Evolutionary conservation across 2,329 filamentous ascomycete genomes (phyloP).

Genomic region (Neonectria ditissima): DNA sequence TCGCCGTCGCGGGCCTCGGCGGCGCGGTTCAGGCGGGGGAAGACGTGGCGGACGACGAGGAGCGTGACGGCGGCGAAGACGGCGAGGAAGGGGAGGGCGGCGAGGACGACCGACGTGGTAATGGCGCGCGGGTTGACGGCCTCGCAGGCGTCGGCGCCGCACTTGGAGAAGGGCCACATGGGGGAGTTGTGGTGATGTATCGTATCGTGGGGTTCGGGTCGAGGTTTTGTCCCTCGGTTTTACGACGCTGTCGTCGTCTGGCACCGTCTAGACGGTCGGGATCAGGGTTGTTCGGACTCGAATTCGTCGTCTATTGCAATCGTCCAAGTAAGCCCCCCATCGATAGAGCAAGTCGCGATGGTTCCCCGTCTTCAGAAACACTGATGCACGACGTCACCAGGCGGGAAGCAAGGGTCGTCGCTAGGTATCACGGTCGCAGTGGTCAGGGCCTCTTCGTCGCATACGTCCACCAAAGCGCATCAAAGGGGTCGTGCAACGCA

Average conservation of each 20-base stretch:
- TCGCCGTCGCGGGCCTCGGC: slow-evolving; percentile 65
- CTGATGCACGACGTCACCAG: slow-evolving; percentile 14
- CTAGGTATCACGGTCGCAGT: slow-evolving; percentile 12
- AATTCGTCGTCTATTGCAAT: background rate
- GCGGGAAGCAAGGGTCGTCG: background rate
- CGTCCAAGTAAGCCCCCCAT: background rate
- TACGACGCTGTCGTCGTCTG: background rate
- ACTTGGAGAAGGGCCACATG: slow-evolving; percentile 61
- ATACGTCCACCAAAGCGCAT: background rate
- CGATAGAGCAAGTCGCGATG: background rate
- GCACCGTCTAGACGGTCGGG: background rate
- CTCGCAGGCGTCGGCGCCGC: slow-evolving; percentile 67
- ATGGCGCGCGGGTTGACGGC: slow-evolving; percentile 56
- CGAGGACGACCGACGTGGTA: slow-evolving; percentile 61
- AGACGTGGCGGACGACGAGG: slow-evolving; percentile 75
- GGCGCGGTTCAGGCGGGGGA: slow-evolving; percentile 75
- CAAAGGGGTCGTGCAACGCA: background rate
- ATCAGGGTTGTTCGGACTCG: background rate
- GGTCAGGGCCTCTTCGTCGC: background rate
- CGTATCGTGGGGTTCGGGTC: background rate
- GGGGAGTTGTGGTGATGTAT: background rate
- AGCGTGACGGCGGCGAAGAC: slow-evolving; percentile 75
- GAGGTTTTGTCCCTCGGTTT: background rate
- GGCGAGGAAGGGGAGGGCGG: slow-evolving; percentile 77
- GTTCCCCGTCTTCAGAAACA: background rate